These are phyloP conservation scores for Ophiostoma australiae DNA, from an alignment of 2,329 filamentous ascomycete species.

Conservation along the genomic window DNA sequence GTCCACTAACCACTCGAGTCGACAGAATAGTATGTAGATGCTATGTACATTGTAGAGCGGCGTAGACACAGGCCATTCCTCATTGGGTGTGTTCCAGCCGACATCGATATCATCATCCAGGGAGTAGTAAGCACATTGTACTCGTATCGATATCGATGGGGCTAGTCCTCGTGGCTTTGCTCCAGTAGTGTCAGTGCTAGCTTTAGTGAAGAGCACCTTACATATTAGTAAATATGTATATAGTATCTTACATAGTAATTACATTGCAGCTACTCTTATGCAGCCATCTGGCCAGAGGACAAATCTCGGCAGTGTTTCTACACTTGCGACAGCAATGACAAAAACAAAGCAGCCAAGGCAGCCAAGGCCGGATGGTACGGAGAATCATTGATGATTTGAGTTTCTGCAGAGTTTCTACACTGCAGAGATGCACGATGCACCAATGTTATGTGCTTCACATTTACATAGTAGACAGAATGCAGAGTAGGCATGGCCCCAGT, in stretches of 20 bases:
- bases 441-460: too few relatives aligned
- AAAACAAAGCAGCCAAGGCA: background rate
- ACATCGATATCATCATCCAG: background rate
- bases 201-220: conserved; percentile 3
- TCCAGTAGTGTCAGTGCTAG: background rate
- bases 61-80: background rate
- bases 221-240: too few relatives aligned
- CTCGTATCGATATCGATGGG: conserved; percentile 9
- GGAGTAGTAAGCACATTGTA: too few relatives aligned
- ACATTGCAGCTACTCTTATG: too few relatives aligned
- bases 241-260: too few relatives aligned
- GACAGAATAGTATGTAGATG: too few relatives aligned
- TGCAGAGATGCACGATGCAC: too few relatives aligned
- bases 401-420: background rate
- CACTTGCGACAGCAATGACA: background rate
- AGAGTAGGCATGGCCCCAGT: background rate
- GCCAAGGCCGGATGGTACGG: background rate
- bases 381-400: background rate
- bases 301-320: background rate
- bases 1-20: background rate
- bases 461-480: too few relatives aligned
- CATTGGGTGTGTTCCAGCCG: background rate
- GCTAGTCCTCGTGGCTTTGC: conserved; percentile 22
- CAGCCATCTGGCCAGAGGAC: too few relatives aligned
- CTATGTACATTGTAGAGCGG: background rate